Conservation (phyloP, 139 green algal genomes). For the Mychonastes homosphaera region DNA sequence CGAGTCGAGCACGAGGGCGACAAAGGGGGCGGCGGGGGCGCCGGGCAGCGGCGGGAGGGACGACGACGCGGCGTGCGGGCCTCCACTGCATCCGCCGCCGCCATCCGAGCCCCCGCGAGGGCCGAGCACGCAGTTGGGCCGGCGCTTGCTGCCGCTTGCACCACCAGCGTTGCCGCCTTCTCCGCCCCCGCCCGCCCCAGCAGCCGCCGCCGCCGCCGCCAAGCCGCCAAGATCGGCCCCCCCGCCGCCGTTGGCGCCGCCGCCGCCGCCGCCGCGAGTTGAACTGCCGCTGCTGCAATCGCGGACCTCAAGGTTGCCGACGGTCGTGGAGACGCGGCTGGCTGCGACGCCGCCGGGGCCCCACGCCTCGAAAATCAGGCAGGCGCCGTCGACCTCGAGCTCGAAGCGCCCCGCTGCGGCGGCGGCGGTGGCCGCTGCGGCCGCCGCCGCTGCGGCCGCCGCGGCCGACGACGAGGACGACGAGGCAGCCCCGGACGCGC, state of each 20-base stretch:
- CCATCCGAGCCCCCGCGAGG: neutral
- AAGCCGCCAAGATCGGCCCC: neutral
- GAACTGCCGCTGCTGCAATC: too few species aligned
- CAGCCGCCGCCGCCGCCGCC: neutral
- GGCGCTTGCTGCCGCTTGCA: constrained; percentile 6
- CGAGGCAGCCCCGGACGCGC: too few species aligned
- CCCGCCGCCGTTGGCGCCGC: neutral
- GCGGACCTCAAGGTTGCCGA: constrained; percentile 35
- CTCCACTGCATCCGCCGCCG: neutral
- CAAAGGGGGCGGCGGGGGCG: constrained; percentile 6
- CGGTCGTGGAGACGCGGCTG: constrained; percentile 25
- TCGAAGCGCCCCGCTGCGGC: constrained; percentile 27
- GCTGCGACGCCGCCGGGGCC: constrained; percentile 20
- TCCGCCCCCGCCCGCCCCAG: neutral
- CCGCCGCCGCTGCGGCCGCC: neutral
- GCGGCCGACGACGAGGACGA: neutral
- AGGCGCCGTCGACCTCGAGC: constrained; percentile 38
- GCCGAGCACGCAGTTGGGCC: neutral
- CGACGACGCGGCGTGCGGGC: neutral
- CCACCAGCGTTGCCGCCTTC: neutral
- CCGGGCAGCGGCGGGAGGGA: constrained; percentile 7
- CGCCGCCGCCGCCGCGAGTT: too few species aligned
- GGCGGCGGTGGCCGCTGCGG: neutral
- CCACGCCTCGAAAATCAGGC: constrained; percentile 22
- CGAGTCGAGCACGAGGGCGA: constrained; percentile 41